Percentiles rank a stretch among this genome's conserved stretches.
Evolutionary conservation across 108 stramenopile species (phyloP).

Genomic region (Schizochytrium sp.): DNA sequence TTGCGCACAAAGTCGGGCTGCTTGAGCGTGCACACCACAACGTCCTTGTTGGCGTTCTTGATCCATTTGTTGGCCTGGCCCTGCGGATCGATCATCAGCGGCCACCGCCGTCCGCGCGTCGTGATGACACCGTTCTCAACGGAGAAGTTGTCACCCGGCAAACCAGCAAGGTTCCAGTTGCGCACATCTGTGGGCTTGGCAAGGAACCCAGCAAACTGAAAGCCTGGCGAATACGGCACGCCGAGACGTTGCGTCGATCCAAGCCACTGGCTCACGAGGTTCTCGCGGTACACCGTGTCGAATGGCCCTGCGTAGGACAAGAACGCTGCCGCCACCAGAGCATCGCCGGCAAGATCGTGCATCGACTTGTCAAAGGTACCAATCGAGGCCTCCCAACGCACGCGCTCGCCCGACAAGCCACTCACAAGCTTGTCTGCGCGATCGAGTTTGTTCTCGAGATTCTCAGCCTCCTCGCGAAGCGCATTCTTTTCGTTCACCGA

Average conservation of each 20-base stretch:
- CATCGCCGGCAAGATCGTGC: constrained; percentile 41
- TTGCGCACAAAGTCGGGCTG: constrained; percentile 49
- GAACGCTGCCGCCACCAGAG: constrained; percentile 52
- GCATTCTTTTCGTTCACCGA: constrained; percentile 45
- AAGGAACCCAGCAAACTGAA: constrained; percentile 48
- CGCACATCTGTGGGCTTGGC: constrained; percentile 58
- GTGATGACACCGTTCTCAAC: constrained; percentile 63
- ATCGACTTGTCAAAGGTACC: constrained; percentile 31
- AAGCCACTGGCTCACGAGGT: constrained; percentile 39
- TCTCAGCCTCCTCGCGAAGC: constrained; percentile 51
- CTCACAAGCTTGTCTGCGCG: constrained; percentile 54
- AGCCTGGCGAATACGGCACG: constrained; percentile 40
- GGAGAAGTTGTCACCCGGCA: constrained; percentile 53
- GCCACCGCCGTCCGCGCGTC: constrained; percentile 54
- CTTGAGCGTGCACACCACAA: constrained; percentile 54
- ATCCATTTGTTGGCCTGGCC: constrained; percentile 63
- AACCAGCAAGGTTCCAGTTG: constrained; percentile 57
- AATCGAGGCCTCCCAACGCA: constrained; percentile 49
- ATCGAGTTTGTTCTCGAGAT: constrained; percentile 43
- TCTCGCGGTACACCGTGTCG: constrained; percentile 46
- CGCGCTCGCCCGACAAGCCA: constrained; percentile 55
- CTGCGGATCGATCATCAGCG: constrained; percentile 61
- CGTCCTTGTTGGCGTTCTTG: constrained; percentile 42
- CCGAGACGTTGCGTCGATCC: constrained; percentile 10
- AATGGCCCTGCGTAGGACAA: constrained; percentile 60